Evolutionary conservation across 2,329 filamentous ascomycete species (phyloP), one percentile per base, ranked within the genome.

Genomic region (Aspergillus tamarii): DNA sequence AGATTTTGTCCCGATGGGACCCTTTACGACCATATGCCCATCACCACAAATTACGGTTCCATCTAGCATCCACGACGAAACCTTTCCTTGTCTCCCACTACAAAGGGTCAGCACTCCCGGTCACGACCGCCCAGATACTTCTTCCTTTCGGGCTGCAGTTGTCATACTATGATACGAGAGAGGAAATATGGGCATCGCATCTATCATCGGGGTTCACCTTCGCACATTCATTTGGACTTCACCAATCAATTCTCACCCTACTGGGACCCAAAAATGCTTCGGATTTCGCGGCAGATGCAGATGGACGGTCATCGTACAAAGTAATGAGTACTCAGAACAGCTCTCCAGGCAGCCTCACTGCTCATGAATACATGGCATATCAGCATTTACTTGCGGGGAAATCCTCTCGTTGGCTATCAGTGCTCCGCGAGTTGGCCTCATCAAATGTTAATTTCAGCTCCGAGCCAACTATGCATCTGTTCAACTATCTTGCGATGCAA

Each of bases 361-460:
- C 41, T 1, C 59, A 61, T 6, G 59, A 61, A n/a, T 61, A 39
- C 28, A 57, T 52, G 11, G 30, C 59, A 19, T 32, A 36, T 9
- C 59, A 61, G n/a, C 52, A 36, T 21, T 26, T 61, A 2, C 12
- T 61, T 4, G n/a, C 6, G 1, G 59, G 52, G 2, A 30, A 50
- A 14, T 8, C 30, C 8, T 21, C 16, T 5, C 53, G 30, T 14
- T 57, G 59, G 59, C 14, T 56, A 2, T 56, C 59, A 23, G n/a
- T 61, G 30, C 9, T 61, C 0, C 19, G 39, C 9, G 59, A 61
- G 8, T 14, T 61, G 1, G 53, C 43, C 7, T 61, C 59, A 12
- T 57, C 59, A 32, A 57, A 61, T 30, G 28, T 61, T 19, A 61
- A 61, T 7, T 61, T 61, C 23, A 57, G 53, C 45, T 8, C 30